Percentiles rank a stretch among this genome's conserved stretches.
Evolutionary conservation across 208 protist species (phyloP).

Genomic region (Acanthamoeba quina): DNA sequence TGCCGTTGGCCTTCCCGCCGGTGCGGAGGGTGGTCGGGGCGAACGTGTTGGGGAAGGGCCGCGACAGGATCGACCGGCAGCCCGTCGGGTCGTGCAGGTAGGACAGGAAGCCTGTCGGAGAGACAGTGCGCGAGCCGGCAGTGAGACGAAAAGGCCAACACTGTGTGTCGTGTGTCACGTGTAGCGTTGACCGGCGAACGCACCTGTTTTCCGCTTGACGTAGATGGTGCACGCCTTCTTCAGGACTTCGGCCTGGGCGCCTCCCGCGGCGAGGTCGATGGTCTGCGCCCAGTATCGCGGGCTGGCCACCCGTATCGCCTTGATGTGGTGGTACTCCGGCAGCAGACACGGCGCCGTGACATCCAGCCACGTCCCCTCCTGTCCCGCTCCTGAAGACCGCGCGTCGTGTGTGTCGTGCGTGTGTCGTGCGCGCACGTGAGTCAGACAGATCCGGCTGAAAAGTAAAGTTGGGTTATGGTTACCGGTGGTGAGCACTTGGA

Average conservation of each 20-base stretch:
- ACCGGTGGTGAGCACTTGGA: constrained; percentile 74
- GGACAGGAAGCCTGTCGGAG: constrained; percentile 50
- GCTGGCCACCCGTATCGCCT: constrained; percentile 71
- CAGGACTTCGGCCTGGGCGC: neutral
- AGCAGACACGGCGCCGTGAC: constrained; percentile 79
- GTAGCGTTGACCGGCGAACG: no score
- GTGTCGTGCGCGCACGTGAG: no score
- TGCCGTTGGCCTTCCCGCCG: constrained; percentile 25
- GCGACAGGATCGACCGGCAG: constrained; percentile 52
- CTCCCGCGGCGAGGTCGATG: neutral
- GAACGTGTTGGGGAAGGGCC: neutral
- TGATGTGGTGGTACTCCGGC: constrained; percentile 75
- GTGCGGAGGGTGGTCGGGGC: neutral
- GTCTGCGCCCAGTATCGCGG: constrained; percentile 76
- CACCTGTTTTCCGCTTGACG: constrained; percentile 78
- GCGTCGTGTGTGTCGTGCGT: neutral
- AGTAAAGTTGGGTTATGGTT: neutral
- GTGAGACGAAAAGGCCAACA: neutral
- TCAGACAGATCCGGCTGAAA: neutral
- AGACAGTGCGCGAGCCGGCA: constrained; percentile 2
- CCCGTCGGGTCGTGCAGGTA: constrained; percentile 79
- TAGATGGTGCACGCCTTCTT: constrained; percentile 41
- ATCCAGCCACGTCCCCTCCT: neutral
- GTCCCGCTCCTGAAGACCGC: neutral
- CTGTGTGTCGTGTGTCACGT: no score